Conservation (phyloP, 495 filamentous ascomycete species). For the Penicillium samsonianum region DNA sequence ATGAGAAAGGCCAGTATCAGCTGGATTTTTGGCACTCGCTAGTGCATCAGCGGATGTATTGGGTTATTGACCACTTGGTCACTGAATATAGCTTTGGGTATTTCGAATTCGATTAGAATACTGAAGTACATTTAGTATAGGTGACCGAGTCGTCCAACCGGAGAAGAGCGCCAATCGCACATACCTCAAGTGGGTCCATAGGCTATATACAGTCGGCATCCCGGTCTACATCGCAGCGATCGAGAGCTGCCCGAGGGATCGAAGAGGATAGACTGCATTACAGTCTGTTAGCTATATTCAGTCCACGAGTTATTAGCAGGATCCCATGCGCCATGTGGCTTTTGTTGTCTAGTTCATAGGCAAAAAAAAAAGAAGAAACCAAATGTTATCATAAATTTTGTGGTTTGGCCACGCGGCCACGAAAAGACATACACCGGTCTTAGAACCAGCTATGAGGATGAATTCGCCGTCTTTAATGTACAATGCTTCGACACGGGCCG, state of each 20-base stretch:
- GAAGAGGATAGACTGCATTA: neutral
- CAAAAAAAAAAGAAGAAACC: neutral
- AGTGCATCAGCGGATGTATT: too few relatives aligned
- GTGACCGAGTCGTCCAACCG: too few relatives aligned
- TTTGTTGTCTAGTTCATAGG: neutral
- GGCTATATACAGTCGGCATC: neutral
- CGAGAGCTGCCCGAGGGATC: neutral
- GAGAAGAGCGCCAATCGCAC: too few relatives aligned
- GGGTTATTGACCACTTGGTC: neutral
- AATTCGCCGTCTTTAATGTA: conserved; percentile 7
- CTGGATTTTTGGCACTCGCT: neutral
- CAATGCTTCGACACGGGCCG: conserved; percentile 5
- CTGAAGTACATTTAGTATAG: neutral
- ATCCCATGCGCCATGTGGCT: neutral
- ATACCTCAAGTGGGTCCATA: neutral
- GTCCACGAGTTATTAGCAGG: neutral
- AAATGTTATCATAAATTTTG: neutral
- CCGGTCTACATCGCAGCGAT: neutral
- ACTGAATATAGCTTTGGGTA: neutral
- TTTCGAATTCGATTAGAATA: neutral
- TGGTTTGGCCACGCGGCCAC: neutral
- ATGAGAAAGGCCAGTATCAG: neutral
- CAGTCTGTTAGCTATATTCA: neutral
- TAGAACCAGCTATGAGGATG: neutral
- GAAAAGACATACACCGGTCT: neutral